phyloP scores from a whole-genome alignment of 2,329 filamentous ascomycete species.

The Alternaria ventricosa region DNA sequence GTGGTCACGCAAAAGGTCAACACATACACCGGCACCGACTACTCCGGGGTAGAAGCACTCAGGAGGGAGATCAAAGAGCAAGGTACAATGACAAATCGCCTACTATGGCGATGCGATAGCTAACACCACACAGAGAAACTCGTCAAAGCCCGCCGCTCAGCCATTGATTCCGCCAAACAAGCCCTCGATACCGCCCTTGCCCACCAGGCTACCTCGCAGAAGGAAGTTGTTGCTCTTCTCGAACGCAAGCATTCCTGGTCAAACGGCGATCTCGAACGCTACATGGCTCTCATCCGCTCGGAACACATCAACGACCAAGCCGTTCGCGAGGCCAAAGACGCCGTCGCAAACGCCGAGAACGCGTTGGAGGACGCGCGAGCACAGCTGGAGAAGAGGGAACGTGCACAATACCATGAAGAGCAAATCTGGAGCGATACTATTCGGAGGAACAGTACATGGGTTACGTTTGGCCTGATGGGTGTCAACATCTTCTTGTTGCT shows the following conservation, averaged over 20 bases:
- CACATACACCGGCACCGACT: conserved; percentile 84
- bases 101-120: not conserved
- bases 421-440: conserved; percentile 99
- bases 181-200: conserved; percentile 84
- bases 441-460: conserved; percentile 94
- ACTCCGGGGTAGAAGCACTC: conserved; percentile 86
- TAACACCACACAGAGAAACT: conserved; percentile 54
- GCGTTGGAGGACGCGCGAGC: conserved; percentile 79
- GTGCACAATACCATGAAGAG: conserved; percentile 95
- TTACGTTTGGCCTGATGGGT: conserved; percentile 97
- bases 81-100: conserved; percentile 49
- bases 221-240: conserved; percentile 91
- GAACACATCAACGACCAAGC: conserved; percentile 93
- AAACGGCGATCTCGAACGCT: conserved; percentile 85
- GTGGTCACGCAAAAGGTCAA: conserved; percentile 88
- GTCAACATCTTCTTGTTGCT: conserved; percentile 91
- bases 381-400: conserved; percentile 79
- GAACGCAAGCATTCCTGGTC: conserved; percentile 95
- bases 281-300: conserved; percentile 87
- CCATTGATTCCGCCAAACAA: conserved; percentile 74
- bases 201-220: conserved; percentile 85
- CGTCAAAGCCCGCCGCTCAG: conserved; percentile 65
- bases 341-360: conserved; percentile 76
- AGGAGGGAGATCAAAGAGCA: conserved; percentile 77
- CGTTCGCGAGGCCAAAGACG: conserved; percentile 74